These are phyloP conservation scores for Carpinus fangiana DNA, from an alignment of 306 rosid genomes.

Conservation along the genomic window DNA sequence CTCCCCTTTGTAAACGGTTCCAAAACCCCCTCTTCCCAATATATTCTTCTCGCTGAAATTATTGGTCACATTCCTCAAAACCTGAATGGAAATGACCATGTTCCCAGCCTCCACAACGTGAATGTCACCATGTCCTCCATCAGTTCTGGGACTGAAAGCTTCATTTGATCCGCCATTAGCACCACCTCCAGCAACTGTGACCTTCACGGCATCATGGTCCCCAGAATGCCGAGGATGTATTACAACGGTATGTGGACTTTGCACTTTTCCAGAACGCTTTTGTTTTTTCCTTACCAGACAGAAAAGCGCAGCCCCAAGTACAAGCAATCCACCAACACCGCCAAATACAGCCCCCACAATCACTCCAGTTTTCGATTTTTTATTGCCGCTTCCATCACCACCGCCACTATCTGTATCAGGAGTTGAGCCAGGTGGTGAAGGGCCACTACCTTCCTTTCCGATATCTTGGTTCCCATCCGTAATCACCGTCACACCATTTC, in stretches of 20 bases:
- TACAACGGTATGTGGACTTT: slow-evolving; percentile 24
- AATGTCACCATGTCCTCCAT: slow-evolving; percentile 40
- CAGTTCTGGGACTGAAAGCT: slow-evolving; percentile 26
- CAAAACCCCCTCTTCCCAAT: slow-evolving; percentile 86
- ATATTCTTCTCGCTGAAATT: slow-evolving; percentile 60
- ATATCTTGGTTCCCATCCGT: slow-evolving; percentile 57
- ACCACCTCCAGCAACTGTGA: slow-evolving; percentile 29
- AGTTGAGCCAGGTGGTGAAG: neutral
- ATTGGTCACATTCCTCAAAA: slow-evolving; percentile 67
- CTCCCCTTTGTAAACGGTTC: slow-evolving; percentile 80
- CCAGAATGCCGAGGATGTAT: slow-evolving; percentile 50
- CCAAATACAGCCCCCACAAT: slow-evolving; percentile 42
- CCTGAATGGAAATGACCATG: slow-evolving; percentile 70
- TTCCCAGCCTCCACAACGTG: slow-evolving; percentile 60
- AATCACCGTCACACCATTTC: slow-evolving; percentile 36
- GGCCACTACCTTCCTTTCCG: slow-evolving; percentile 42
- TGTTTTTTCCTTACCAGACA: slow-evolving; percentile 27
- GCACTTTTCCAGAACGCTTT: slow-evolving; percentile 25
- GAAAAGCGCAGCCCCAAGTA: slow-evolving; percentile 27
- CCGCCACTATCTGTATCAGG: slow-evolving; percentile 15
- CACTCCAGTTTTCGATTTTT: slow-evolving; percentile 15
- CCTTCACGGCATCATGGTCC: slow-evolving; percentile 43
- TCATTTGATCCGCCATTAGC: slow-evolving; percentile 24
- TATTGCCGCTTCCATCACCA: slow-evolving; percentile 3
- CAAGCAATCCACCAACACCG: slow-evolving; percentile 26